phyloP scores from a whole-genome alignment of 108 stramenopile genomes.

The Cyclotella sp. region DNA sequence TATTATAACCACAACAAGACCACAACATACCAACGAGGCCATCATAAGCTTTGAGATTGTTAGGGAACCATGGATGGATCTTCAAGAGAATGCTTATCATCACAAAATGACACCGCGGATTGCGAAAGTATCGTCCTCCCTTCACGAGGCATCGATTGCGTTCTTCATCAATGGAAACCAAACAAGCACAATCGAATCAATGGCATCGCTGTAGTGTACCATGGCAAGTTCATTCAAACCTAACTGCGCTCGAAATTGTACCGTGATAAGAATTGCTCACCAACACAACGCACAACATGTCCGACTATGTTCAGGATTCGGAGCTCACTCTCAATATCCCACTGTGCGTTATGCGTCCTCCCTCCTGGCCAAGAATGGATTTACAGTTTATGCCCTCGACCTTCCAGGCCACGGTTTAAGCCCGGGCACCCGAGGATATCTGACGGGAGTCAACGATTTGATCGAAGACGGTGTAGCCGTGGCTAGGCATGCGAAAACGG shows the following conservation, averaged over 20 bases:
- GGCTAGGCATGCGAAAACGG: constrained; percentile 54
- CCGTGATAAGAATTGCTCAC: neutral
- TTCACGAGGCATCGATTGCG: constrained; percentile 61
- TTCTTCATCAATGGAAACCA: constrained; percentile 58
- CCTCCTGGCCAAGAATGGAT: constrained; percentile 62
- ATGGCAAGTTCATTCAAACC: constrained; percentile 37
- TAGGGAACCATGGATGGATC: neutral
- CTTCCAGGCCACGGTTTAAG: constrained; percentile 83
- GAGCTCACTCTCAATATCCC: constrained; percentile 79
- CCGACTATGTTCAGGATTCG: constrained; percentile 42
- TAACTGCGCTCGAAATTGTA: neutral
- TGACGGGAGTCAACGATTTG: constrained; percentile 62
- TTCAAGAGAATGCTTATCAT: neutral
- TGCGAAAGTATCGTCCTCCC: constrained; percentile 24
- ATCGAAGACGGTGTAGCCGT: constrained; percentile 64
- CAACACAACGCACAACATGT: neutral
- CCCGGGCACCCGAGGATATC: constrained; percentile 63
- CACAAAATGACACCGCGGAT: neutral
- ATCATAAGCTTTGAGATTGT: no score
- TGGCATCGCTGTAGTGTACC: constrained; percentile 74
- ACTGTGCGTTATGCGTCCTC: constrained; percentile 82
- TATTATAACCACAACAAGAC: no score
- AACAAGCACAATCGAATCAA: constrained; percentile 21
- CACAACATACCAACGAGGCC: no score
- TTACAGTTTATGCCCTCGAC: constrained; percentile 68